These are phyloP conservation scores for Puccinia polysora DNA, from an alignment of 1,284 basidiomycete species.

Conservation along the genomic window DNA sequence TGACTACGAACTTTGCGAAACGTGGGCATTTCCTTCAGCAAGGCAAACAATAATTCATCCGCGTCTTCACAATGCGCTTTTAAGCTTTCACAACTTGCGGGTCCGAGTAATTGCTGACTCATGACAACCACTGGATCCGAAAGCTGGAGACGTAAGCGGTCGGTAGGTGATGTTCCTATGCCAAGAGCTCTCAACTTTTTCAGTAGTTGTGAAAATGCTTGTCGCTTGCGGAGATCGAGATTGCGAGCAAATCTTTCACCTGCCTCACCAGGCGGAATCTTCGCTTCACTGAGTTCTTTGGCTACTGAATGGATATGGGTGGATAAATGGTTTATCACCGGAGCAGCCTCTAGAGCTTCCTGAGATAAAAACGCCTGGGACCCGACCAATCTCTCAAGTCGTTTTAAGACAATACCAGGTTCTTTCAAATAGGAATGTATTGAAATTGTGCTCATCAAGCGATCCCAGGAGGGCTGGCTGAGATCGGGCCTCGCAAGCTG, in stretches of 20 bases:
- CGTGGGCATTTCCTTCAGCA: conserved; percentile 36
- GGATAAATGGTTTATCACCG: conserved; percentile 62
- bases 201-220: conserved; percentile 83
- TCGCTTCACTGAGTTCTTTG: conserved; percentile 62
- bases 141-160: conserved; percentile 18
- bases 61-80: conserved; percentile 8
- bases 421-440: conserved; percentile 27
- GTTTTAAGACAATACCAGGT: conserved; percentile 45
- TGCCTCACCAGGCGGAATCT: conserved; percentile 59
- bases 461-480: conserved; percentile 25
- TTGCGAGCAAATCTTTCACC: conserved; percentile 72
- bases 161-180: conserved; percentile 54
- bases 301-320: conserved; percentile 69
- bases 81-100: conserved; percentile 8
- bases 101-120: conserved; percentile 28
- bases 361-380: conserved; percentile 36
- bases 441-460: background rate
- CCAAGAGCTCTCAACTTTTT: conserved; percentile 82
- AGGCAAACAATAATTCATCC: conserved; percentile 28
- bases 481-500: conserved; percentile 24
- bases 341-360: conserved; percentile 37
- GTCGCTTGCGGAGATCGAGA: conserved; percentile 72
- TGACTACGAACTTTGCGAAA: conserved; percentile 33
- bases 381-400: conserved; percentile 52
- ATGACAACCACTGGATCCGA: conserved; percentile 28